Evolutionary conservation across 768 basidiomycete genomes (phyloP), one percentile per base, ranked within the genome.

Genomic region (Tulasnella sp.): DNA sequence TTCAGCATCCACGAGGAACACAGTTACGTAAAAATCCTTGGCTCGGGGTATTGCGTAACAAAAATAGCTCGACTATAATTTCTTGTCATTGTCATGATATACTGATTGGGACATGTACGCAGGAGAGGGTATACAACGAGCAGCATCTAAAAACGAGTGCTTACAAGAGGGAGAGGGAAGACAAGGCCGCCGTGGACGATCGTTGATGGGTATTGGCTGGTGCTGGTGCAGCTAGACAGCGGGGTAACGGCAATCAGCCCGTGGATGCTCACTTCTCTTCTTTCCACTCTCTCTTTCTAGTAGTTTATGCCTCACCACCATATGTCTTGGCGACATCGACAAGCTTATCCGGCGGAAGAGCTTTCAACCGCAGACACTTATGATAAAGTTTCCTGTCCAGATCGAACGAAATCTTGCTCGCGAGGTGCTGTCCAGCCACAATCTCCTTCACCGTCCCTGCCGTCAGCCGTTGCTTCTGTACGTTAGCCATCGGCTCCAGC

Each of bases 381-480:
- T 92, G 91, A 85, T 92, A 93, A 70, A 93, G 83, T 83, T 89
- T 92, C 85, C 90, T 91, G 84, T 95, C 93, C 46, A 91, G 85
- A 39, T 88, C 87, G 80, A 89, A 91, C 51, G 92, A 89, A 39
- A 93, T 87, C 37, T 88, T 79, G 78, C 91, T 90, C 2, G 94
- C 92, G 13, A 94, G 88, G 81, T 95, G 94, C 82, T 95, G 94
- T 2, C 93, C 92, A 13, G 91, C 90, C 10, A 95, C 92, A 76
- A 95, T 85, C 9, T 89, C 88, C 83, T 94, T 93, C 85, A 95
- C 92, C 57, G 93, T 91, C 20, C 88, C 88, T 13, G 94, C 93
- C 74, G 93, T 92, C 80, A 91, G 85, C 46, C 94, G 89, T 82
- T 95, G 94, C 84, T 95, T 95, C 84, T 95, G 93, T 7, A 95